Evolutionary conservation across 495 filamentous ascomycete genomes (phyloP).

Genomic region (Amorphotheca resinae): DNA sequence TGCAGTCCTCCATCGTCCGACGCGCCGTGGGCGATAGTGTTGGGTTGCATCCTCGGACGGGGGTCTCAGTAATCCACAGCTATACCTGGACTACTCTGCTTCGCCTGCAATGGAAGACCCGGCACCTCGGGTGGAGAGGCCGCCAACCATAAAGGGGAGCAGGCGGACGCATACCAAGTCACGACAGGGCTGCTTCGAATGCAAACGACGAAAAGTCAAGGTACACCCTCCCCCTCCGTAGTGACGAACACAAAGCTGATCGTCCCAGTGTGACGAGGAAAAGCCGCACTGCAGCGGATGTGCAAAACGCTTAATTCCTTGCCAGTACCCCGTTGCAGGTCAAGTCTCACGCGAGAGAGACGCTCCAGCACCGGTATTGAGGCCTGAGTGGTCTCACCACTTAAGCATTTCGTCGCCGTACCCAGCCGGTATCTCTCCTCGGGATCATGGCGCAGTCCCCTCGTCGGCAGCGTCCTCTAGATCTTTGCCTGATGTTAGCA

Average conservation of each 20-base stretch:
- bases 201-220: slow-evolving; percentile 12
- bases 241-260: neutral
- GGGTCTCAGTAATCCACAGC: no score
- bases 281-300: slow-evolving; percentile 7
- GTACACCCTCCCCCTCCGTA: neutral
- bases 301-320: slow-evolving; percentile 4
- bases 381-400: neutral
- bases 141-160: neutral
- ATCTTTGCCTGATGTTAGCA: neutral
- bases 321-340: slow-evolving; percentile 1
- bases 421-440: neutral
- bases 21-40: no score
- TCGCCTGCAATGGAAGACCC: no score
- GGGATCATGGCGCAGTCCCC: neutral
- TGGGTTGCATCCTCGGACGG: no score
- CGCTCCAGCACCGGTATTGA: neutral
- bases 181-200: slow-evolving; percentile 7
- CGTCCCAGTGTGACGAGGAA: slow-evolving; percentile 2
- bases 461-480: neutral
- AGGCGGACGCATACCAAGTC: slow-evolving; percentile 10
- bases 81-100: no score
- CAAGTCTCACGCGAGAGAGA: neutral
- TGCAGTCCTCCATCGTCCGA: no score
- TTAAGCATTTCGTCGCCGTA: no score
- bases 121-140: neutral